A percentile compares a stretch with the other conserved stretches of the same genome.
These are phyloP conservation scores for Nakaseomyces sp. DNA, from an alignment of 1,139 yeast genomes.

Conservation along the genomic window DNA sequence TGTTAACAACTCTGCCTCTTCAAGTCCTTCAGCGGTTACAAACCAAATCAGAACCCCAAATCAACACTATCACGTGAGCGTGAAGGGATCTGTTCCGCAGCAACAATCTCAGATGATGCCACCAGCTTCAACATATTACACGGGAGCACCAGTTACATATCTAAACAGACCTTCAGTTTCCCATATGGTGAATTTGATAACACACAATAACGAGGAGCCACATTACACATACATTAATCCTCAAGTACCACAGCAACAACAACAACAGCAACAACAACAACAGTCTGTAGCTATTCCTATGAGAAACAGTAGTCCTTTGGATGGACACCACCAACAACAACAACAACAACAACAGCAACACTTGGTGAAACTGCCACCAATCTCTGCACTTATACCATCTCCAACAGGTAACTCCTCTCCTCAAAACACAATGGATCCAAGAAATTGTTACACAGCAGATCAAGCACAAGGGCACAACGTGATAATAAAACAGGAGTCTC, in stretches of 20 bases:
- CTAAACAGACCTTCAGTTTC: background rate
- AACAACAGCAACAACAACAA: background rate
- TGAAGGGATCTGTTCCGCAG: background rate
- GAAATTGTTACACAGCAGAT: constrained; percentile 2
- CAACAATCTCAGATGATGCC: constrained; percentile 2
- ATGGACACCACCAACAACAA: background rate
- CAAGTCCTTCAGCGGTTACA: constrained; percentile 2
- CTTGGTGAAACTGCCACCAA: constrained; percentile 3
- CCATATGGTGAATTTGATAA: background rate
- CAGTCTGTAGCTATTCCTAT: constrained; percentile 3
- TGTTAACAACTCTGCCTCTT: background rate
- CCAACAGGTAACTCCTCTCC: background rate
- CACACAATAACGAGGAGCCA: background rate
- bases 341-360: constrained; percentile 7
- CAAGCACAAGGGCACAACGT: background rate
- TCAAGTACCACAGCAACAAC: background rate
- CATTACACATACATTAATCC: background rate
- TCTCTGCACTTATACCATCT: background rate
- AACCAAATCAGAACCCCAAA: background rate
- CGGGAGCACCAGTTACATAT: background rate
- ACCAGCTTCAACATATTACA: background rate
- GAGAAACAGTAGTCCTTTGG: constrained; percentile 5
- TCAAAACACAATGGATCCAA: constrained; percentile 1
- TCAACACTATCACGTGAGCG: background rate
- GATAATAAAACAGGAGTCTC: background rate